A percentile compares a stretch with the other conserved stretches of the same genome.
Conservation (phyloP, 345 rosid genomes). For the Capsella bursapastoris region DNA sequence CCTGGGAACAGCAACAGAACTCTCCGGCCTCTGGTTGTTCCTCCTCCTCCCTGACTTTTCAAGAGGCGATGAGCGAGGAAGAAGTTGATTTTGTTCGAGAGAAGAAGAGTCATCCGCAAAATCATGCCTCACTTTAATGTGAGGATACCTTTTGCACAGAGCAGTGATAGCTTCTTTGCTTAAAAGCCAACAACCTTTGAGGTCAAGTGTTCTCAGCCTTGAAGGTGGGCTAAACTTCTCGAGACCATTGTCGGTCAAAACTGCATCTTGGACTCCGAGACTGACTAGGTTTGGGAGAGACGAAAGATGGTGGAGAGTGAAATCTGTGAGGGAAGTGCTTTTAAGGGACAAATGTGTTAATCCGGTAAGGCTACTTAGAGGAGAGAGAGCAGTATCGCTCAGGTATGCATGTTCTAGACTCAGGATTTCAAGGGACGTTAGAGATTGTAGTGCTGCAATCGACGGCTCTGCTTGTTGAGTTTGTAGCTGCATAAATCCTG, state of each 20-base stretch:
- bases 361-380: conserved; percentile 54
- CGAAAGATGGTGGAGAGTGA: conserved; percentile 59
- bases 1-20: conserved; percentile 41
- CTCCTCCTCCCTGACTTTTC: conserved; percentile 11
- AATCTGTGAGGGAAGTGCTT: conserved; percentile 72
- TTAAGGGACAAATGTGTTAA: conserved; percentile 63
- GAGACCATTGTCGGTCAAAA: conserved; percentile 70
- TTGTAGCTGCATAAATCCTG: conserved; percentile 61
- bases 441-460: conserved; percentile 57
- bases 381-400: conserved; percentile 58
- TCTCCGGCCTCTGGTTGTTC: conserved; percentile 33
- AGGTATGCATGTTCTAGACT: conserved; percentile 72
- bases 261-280: conserved; percentile 66
- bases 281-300: conserved; percentile 60
- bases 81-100: conserved; percentile 37
- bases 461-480: conserved; percentile 47
- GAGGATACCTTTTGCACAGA: conserved; percentile 60
- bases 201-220: conserved; percentile 61
- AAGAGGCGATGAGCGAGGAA: conserved; percentile 43
- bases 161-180: conserved; percentile 52
- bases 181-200: conserved; percentile 94
- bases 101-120: conserved; percentile 36
- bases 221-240: conserved; percentile 61
- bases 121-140: conserved; percentile 65
- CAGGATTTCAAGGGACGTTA: conserved; percentile 57